These are phyloP conservation scores for Lippia alba DNA, from an alignment of 305 asterid genomes.

Conservation along the genomic window DNA sequence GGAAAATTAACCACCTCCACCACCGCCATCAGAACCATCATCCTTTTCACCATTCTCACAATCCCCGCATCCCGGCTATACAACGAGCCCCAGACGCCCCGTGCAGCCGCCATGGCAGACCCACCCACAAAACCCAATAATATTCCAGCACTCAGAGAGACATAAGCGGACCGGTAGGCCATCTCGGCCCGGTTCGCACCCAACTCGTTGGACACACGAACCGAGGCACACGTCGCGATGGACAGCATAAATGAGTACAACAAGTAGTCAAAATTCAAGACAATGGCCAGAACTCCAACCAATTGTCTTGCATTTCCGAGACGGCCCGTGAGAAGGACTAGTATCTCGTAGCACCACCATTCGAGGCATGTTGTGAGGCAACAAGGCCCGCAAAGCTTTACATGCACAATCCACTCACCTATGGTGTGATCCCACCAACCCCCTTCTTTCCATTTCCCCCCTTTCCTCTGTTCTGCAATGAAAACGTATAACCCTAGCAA, in stretches of 20 bases:
- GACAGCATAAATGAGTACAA: conserved; percentile 76
- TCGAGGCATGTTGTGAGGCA: conserved; percentile 89
- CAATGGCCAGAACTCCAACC: conserved; percentile 68
- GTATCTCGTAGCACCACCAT: conserved; percentile 93
- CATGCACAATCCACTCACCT: conserved; percentile 56
- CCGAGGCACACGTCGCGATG: conserved; percentile 68
- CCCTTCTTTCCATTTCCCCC: conserved; percentile 60
- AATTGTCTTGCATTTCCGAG: conserved; percentile 56
- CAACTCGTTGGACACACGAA: conserved; percentile 81
- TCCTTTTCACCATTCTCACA: conserved; percentile 49
- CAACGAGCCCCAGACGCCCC: conserved; percentile 71
- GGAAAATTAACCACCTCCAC: conserved; percentile 80
- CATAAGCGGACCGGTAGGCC: conserved; percentile 52
- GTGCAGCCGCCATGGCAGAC: conserved; percentile 47
- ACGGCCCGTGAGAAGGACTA: conserved; percentile 71
- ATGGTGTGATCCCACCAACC: conserved; percentile 68
- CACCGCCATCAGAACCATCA: conserved; percentile 62
- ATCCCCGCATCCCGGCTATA: conserved; percentile 58
- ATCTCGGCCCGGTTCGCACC: conserved; percentile 52
- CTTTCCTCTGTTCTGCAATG: conserved; percentile 47
- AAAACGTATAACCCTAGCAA: conserved; percentile 49
- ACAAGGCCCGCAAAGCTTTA: conserved; percentile 70
- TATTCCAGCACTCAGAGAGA: conserved; percentile 43
- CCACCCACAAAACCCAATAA: conserved; percentile 56
- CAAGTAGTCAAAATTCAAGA: conserved; percentile 78